Evolutionary conservation across 1,284 basidiomycete species (phyloP), one percentile per base, ranked within the genome.

Genomic region (Heliocybe sulcata): DNA sequence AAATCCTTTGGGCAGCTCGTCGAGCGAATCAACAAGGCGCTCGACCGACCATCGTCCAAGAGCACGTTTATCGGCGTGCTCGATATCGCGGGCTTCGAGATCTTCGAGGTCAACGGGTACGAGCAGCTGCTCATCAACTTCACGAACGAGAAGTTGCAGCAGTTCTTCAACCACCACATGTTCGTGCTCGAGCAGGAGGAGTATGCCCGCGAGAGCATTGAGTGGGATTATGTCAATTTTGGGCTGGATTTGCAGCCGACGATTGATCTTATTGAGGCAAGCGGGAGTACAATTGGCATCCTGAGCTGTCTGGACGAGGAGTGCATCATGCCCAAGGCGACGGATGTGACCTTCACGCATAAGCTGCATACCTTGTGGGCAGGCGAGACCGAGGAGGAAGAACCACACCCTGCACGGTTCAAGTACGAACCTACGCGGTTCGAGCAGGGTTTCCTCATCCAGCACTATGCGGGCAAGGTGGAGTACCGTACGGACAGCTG

Each of bases 161-260:
- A 95, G 67, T 97, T 95, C 74, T 98, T 98, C 82, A 99, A 99
- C 67, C 94, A 98, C 70, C 97, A 99, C 72, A 99, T 99, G 97
- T 99, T 99, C 70, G 94, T 98, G 12, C 83, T 99, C 38, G 97
- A 99, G 74, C 97, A 99, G 69, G 96, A 99, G 68, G 97, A 99
- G 71, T 99, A 99, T 71, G 83, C 93, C 12, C 84, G 97, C 25
- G 97, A 99, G 69, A 89, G 89, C 45, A 99, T 99, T 69, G 87
- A 96, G 58, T 99, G 97, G 97, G 90, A 97, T 67, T 98, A 97
- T 67, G 90, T 98, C 72, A 98, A 99, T 73, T 99, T 99, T 68
- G 97, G 96, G 16, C 80, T 98, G 50, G 96, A 99, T 69, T 77
- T 99, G 8, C 97, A 99, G 68, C 96, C 97, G 0, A 99, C 97